Evolutionary conservation across 495 filamentous ascomycete species (phyloP).

Genomic region (Penicillium cinerascens): DNA sequence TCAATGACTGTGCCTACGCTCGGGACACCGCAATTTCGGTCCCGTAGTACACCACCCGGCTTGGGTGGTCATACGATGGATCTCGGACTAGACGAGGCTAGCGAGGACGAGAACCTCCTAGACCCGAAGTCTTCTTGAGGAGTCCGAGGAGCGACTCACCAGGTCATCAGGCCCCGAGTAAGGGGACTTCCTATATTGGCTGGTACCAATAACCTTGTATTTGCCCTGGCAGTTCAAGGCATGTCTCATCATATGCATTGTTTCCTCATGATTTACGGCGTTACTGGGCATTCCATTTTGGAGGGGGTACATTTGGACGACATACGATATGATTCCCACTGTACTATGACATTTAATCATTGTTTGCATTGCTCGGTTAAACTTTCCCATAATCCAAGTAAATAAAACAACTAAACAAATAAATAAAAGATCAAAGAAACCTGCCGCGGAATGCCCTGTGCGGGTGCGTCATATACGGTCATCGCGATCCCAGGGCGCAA

Average conservation of each 20-base stretch:
- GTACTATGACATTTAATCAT: background rate
- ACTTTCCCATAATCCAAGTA: background rate
- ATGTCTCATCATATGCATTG: background rate
- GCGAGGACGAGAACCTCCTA: slow-evolving; percentile 5
- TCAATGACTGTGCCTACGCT: slow-evolving; percentile 21
- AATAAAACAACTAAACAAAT: background rate
- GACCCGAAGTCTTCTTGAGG: background rate
- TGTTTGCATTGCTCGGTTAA: background rate
- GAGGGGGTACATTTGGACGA: slow-evolving; percentile 9
- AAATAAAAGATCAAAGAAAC: background rate
- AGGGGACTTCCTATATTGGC: background rate
- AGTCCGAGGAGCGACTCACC: slow-evolving; percentile 6
- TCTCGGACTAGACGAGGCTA: slow-evolving; percentile 11
- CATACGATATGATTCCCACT: slow-evolving; percentile 13
- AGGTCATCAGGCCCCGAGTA: slow-evolving; percentile 2
- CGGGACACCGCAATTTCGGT: slow-evolving; percentile 25
- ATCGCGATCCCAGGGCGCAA: background rate
- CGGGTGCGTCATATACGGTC: slow-evolving; percentile 5
- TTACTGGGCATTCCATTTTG: slow-evolving; percentile 5
- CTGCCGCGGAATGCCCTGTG: background rate
- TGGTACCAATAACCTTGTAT: background rate
- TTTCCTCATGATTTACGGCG: slow-evolving; percentile 4
- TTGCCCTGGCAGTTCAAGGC: background rate
- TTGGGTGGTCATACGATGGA: slow-evolving; percentile 19
- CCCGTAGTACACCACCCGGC: slow-evolving; percentile 42